phyloP scores from a whole-genome alignment of 805 yeast species.

The Millerago galiae region DNA sequence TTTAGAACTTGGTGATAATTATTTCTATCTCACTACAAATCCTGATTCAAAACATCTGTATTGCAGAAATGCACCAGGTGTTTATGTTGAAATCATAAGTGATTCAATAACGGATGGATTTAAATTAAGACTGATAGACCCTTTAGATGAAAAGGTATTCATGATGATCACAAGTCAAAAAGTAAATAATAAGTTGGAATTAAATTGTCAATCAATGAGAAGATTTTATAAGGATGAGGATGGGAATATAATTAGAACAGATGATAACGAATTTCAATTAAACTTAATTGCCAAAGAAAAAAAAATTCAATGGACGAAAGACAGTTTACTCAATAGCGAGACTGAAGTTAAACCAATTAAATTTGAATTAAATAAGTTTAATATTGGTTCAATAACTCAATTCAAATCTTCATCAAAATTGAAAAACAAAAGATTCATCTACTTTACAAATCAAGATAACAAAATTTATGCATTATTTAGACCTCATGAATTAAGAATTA shows the following conservation, averaged over 20 bases:
- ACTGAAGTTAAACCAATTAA: constrained; percentile 13
- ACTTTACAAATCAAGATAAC: constrained; percentile 23
- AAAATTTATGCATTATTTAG: constrained; percentile 30
- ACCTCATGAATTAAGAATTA: constrained; percentile 28
- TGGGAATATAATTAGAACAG: constrained; percentile 7
- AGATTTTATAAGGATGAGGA: constrained; percentile 8
- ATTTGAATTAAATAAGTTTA: constrained; percentile 27
- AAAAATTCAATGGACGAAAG: constrained; percentile 1
- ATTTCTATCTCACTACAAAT: constrained; percentile 58
- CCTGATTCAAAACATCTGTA: constrained; percentile 55
- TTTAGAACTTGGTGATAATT: constrained; percentile 40
- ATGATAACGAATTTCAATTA: background rate
- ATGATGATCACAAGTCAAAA: constrained; percentile 14
- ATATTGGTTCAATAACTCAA: constrained; percentile 42
- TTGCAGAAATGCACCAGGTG: constrained; percentile 59
- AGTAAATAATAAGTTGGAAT: constrained; percentile 6
- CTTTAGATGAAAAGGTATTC: constrained; percentile 8
- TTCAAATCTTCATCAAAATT: constrained; percentile 21
- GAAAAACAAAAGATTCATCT: constrained; percentile 26
- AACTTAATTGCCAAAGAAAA: constrained; percentile 4
- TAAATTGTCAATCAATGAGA: constrained; percentile 10
- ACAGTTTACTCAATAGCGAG: background rate
- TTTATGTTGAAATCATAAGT: constrained; percentile 39
- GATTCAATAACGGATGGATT: constrained; percentile 24
- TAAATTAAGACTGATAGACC: constrained; percentile 24